Base-by-base conservation (phyloP, 768 basidiomycete species). In the Mycena filopes region DNA sequence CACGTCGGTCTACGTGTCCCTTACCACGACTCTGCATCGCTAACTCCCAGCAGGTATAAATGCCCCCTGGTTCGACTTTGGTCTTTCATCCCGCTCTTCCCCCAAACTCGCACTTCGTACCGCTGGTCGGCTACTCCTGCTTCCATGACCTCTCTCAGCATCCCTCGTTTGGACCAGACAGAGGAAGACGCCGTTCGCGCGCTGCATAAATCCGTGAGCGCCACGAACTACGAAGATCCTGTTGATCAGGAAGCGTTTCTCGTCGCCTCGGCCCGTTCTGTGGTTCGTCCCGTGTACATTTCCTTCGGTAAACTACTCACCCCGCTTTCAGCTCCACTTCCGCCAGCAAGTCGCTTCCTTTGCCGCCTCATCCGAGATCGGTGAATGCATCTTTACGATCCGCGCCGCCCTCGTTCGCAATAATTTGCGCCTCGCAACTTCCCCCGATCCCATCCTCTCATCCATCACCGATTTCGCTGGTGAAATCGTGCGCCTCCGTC, bases 191-290 rank as follows among this genome's bases (percentile, higher is more conserved):
- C 40, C 18, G 18, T 60, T 20, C 59, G 36, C 25, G 16, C n/a
- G 0, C 28, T 60, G 2, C 41, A 20, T 49, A 60, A 51, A 25
- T 7, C 41, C 12, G 49, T 60, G 16, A 42, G 51, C 11, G 60
- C 60, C 20, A 62, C 60, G 1, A 11, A 13, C 0, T 62, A 23
- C n/a, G 51, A 61, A 1, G 60, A 61, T 31, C 60, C 60, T 47
- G 51, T 54, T 40, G 60, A 61, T 47, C 60, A 62, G 53, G 60
- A 62, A 5, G 21, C 31, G 0, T 62, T 62, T 25, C 60, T 62
- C 10, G 45, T 55, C n/a, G 51, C 31, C 0, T 62, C 60, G 6
- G 60, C 60, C 4, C 5, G 28, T 12, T 25, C 60, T 2, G 33
- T 62, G 6, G 60, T 62, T 38, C 10, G 60, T 36, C 9, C 13